phyloP scores from a whole-genome alignment of 169 alveolate genomes.

The Cryptosporidium ubiquitum region DNA sequence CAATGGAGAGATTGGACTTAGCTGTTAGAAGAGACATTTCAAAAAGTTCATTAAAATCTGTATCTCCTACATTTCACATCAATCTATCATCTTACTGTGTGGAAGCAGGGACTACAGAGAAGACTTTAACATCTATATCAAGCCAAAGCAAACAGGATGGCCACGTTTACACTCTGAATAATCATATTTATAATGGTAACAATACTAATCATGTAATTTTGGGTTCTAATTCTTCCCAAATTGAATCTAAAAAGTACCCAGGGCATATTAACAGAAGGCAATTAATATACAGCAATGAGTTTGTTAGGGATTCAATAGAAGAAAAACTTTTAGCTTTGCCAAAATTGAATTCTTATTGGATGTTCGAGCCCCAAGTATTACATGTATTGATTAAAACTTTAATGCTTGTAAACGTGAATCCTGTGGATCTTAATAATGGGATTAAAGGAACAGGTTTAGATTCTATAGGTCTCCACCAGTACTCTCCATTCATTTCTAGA shows the following conservation, averaged over 20 bases:
- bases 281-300: constrained; percentile 20
- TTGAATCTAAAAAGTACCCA: neutral
- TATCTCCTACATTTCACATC: constrained; percentile 12
- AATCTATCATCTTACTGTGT: constrained; percentile 19
- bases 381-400: constrained; percentile 23
- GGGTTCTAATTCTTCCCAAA: neutral
- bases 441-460: neutral
- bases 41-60: neutral
- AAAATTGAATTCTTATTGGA: constrained; percentile 44
- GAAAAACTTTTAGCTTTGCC: constrained; percentile 33
- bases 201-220: too few relatives aligned
- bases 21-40: constrained; percentile 51
- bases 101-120: neutral
- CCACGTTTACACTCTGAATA: neutral
- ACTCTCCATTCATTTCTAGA: constrained; percentile 64
- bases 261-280: constrained; percentile 17
- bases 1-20: constrained; percentile 42
- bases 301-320: constrained; percentile 44
- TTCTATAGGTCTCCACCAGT: constrained; percentile 48
- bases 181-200: neutral
- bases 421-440: neutral
- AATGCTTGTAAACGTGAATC: constrained; percentile 3
- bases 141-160: neutral
- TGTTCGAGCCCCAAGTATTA: constrained; percentile 28
- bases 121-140: neutral